Evolutionary conservation across 139 green algal species (phyloP).

Genomic region (Mychonastes homosphaera): DNA sequence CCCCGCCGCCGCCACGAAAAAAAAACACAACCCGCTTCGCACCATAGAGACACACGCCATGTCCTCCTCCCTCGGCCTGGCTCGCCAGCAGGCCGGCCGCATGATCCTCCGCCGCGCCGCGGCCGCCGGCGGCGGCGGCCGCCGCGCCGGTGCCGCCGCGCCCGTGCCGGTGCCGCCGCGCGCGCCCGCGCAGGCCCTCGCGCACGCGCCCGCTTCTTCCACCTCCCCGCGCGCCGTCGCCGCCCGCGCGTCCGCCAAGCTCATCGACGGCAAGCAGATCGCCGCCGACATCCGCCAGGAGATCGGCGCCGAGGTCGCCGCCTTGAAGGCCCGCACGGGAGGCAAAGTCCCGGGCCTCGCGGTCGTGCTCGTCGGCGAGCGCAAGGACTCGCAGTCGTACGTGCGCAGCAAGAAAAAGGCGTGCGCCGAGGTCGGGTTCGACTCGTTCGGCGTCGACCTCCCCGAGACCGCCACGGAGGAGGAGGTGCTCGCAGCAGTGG

Average conservation of each 20-base stretch:
- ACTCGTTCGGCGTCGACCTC: slow-evolving; percentile 42
- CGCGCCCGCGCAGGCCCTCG: neutral
- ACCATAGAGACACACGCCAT: too few relatives aligned
- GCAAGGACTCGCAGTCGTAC: slow-evolving; percentile 87
- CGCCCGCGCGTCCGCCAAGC: neutral
- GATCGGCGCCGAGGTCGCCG: slow-evolving; percentile 53
- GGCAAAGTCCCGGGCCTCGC: slow-evolving; percentile 70
- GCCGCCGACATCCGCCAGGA: slow-evolving; percentile 71
- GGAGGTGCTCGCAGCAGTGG: slow-evolving; percentile 47
- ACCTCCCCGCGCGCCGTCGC: neutral
- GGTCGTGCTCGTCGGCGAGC: slow-evolving; percentile 83
- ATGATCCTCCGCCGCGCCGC: too few relatives aligned
- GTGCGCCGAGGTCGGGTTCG: slow-evolving; percentile 52
- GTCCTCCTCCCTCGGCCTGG: too few relatives aligned
- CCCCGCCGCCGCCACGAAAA: too few relatives aligned
- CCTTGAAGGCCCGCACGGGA: slow-evolving; percentile 42
- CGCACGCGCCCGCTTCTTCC: neutral
- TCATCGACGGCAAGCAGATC: slow-evolving; percentile 73
- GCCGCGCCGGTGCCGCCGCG: too few relatives aligned
- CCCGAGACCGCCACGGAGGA: slow-evolving; percentile 32
- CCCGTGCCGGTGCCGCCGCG: too few relatives aligned
- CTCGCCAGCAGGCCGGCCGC: too few relatives aligned
- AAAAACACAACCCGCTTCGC: too few relatives aligned
- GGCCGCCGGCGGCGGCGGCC: too few relatives aligned
- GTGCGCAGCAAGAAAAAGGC: slow-evolving; percentile 85